Evolutionary conservation across 805 yeast genomes (phyloP).

Genomic region (Zygosaccharomyces bisporus): DNA sequence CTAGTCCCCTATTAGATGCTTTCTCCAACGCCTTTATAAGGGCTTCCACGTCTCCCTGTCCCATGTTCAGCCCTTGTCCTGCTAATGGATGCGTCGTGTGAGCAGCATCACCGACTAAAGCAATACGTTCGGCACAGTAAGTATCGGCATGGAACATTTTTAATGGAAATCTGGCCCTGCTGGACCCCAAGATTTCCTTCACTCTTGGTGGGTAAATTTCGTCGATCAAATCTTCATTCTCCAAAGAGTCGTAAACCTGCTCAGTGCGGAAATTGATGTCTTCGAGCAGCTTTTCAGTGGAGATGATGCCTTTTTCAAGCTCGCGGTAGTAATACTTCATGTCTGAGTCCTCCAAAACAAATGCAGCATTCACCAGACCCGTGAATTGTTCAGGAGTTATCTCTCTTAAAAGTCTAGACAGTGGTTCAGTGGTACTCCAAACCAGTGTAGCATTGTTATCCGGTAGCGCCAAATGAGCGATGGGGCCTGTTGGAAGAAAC

Average conservation of each 20-base stretch:
- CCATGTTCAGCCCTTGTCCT: slow-evolving; percentile 98
- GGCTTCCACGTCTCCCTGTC: slow-evolving; percentile 83
- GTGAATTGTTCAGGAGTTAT: slow-evolving; percentile 61
- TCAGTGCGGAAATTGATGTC: slow-evolving; percentile 71
- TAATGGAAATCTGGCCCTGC: slow-evolving; percentile 87
- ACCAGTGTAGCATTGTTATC: slow-evolving; percentile 85
- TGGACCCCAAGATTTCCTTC: slow-evolving; percentile 50
- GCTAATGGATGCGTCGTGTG: slow-evolving; percentile 97
- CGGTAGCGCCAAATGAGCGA: slow-evolving; percentile 88
- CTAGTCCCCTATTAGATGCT: slow-evolving; percentile 76
- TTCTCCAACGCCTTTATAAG: slow-evolving; percentile 64
- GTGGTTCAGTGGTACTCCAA: slow-evolving; percentile 83
- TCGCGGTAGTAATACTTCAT: slow-evolving; percentile 60
- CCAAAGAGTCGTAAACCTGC: slow-evolving; percentile 26
- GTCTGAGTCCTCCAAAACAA: slow-evolving; percentile 74
- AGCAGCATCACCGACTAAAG: slow-evolving; percentile 97
- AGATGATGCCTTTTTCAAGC: slow-evolving; percentile 33
- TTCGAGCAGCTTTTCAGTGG: slow-evolving; percentile 48
- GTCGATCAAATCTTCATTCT: slow-evolving; percentile 46
- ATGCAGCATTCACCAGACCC: slow-evolving; percentile 77
- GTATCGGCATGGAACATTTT: slow-evolving; percentile 86
- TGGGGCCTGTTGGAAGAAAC: slow-evolving; percentile 85
- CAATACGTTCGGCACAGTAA: slow-evolving; percentile 78
- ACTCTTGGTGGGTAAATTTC: slow-evolving; percentile 66
- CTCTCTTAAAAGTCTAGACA: slow-evolving; percentile 58